Conservation (phyloP, 2,329 filamentous ascomycete species). For the Botryotinia globosa region DNA sequence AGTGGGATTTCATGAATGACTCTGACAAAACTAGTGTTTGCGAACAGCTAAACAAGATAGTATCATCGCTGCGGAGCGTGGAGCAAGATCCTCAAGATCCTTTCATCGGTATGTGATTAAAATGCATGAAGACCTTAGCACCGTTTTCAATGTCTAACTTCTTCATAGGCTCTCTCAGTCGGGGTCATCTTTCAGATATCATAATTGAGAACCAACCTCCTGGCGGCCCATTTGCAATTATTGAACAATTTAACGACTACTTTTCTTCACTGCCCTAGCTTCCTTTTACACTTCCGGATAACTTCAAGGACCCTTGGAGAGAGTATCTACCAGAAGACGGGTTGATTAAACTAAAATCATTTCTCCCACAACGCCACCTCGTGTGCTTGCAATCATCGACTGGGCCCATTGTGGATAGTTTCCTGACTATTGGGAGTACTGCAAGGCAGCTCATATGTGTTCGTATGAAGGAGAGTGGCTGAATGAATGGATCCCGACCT, state of each 20-base stretch:
- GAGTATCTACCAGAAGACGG: background rate
- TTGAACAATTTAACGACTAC: background rate
- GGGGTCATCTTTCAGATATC: background rate
- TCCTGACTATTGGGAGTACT: background rate
- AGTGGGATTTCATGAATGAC: background rate
- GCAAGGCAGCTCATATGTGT: background rate
- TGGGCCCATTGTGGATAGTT: background rate
- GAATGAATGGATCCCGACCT: background rate
- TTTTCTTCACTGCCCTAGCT: background rate
- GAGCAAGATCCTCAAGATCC: background rate
- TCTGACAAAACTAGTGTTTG: background rate
- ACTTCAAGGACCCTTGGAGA: background rate
- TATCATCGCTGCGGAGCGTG: too few species aligned
- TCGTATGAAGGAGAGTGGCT: background rate
- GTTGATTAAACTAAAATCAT: background rate
- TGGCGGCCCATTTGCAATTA: background rate
- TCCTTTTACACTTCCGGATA: background rate
- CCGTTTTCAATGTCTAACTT: background rate
- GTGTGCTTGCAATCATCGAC: background rate
- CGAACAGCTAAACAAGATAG: background rate
- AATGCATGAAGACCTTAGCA: background rate
- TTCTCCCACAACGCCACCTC: background rate
- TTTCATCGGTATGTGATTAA: background rate
- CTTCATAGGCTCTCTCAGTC: background rate
- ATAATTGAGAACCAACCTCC: background rate